phyloP scores from a whole-genome alignment of 2,329 filamentous ascomycete genomes.

The Phialemonium atrogriseum region DNA sequence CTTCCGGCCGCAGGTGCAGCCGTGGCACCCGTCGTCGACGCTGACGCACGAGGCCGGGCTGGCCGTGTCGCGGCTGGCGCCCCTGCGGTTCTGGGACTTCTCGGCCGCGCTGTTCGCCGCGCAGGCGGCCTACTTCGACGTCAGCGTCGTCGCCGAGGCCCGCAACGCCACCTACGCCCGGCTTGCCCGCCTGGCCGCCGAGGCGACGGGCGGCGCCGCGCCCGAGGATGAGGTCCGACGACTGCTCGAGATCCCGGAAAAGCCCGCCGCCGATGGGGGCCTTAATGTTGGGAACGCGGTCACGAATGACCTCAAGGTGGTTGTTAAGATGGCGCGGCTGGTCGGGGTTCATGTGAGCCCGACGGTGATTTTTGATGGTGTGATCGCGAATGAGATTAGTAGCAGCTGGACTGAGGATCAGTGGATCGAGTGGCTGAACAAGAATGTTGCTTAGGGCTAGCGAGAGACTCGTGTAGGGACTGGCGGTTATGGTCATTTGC shows the following conservation, averaged over 20 bases:
- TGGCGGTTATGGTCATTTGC: no score
- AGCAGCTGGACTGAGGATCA: slow-evolving; percentile 71
- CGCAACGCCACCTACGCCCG: slow-evolving; percentile 78
- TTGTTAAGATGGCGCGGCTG: slow-evolving; percentile 72
- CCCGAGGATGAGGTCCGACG: slow-evolving; percentile 61
- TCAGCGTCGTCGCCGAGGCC: slow-evolving; percentile 72
- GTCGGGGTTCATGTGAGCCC: slow-evolving; percentile 85
- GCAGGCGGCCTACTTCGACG: slow-evolving; percentile 78
- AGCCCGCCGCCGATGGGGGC: slow-evolving; percentile 55
- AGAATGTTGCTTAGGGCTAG: no score
- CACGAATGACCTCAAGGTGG: slow-evolving; percentile 75
- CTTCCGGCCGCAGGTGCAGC: slow-evolving; percentile 87
- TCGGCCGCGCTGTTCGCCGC: slow-evolving; percentile 55
- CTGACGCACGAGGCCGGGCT: slow-evolving; percentile 75
- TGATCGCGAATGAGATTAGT: slow-evolving; percentile 70
- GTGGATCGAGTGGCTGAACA: slow-evolving; percentile 76
- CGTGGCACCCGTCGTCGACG: slow-evolving; percentile 86
- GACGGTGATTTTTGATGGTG: slow-evolving; percentile 80
- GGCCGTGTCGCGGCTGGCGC: slow-evolving; percentile 65
- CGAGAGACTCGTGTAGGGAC: no score
- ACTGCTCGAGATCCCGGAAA: slow-evolving; percentile 60
- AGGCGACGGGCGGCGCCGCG: slow-evolving; percentile 58
- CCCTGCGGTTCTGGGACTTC: slow-evolving; percentile 73
- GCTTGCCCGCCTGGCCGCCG: slow-evolving; percentile 64
- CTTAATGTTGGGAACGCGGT: slow-evolving; percentile 75